Percentiles rank a stretch among this genome's conserved stretches.
phyloP scores from a whole-genome alignment of 768 basidiomycete species.

The Kwoniella newhampshirensis region DNA sequence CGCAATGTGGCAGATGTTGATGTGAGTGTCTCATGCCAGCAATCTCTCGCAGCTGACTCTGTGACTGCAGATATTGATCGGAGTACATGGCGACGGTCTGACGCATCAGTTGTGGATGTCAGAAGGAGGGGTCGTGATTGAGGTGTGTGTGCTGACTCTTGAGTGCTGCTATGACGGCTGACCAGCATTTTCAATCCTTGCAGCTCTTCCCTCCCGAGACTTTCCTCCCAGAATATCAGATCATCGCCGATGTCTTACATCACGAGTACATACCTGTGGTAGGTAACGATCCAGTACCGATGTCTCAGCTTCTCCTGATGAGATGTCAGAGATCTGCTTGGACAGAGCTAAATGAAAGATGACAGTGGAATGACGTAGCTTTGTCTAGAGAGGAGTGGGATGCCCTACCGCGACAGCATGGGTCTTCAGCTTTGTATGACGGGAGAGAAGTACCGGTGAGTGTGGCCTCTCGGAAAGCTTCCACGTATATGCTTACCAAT shows the following conservation, averaged over 20 bases:
- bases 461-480: not conserved
- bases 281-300: constrained; percentile 4
- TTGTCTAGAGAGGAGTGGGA: constrained; percentile 28
- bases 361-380: constrained; percentile 32
- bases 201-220: constrained; percentile 7
- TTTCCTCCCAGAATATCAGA: constrained; percentile 30
- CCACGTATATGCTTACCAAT: too few species aligned
- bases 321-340: not conserved
- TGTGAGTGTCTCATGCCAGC: constrained; percentile 19
- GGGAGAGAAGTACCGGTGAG: constrained; percentile 29
- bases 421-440: constrained; percentile 22
- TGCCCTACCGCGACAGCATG: constrained; percentile 5
- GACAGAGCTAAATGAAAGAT: too few species aligned
- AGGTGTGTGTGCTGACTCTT: constrained; percentile 12
- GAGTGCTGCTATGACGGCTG: not conserved
- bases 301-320: not conserved
- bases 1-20: constrained; percentile 28
- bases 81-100: constrained; percentile 38
- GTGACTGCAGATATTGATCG: constrained; percentile 27
- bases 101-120: constrained; percentile 34
- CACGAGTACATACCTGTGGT: constrained; percentile 31
- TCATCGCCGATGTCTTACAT: constrained; percentile 25
- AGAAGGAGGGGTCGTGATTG: constrained; percentile 27
- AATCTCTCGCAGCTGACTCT: too few species aligned
- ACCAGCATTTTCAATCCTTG: not conserved